phyloP scores from a whole-genome alignment of 345 rosid genomes.

The Populus nigra region DNA sequence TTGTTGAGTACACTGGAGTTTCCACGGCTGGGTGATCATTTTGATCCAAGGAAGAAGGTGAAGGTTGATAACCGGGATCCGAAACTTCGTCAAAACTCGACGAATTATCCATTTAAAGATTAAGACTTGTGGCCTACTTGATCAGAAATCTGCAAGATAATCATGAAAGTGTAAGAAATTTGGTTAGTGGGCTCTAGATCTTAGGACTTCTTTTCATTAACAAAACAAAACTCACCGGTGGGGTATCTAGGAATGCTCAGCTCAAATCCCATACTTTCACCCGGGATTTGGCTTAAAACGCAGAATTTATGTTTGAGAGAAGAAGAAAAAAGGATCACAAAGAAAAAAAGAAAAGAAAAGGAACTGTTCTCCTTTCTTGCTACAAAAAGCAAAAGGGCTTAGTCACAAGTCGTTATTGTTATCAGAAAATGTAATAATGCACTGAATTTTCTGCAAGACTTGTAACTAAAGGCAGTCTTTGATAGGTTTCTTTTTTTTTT shows the following conservation, averaged over 20 bases:
- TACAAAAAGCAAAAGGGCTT: conserved; percentile 46
- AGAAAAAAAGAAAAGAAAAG: conserved; percentile 23
- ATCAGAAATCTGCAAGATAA: conserved; percentile 35
- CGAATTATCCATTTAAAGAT: conserved; percentile 40
- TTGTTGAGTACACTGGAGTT: conserved; percentile 53
- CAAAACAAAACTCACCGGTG: conserved; percentile 20
- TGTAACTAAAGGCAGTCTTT: conserved; percentile 11
- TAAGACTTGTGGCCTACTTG: background rate
- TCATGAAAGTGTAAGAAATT: conserved; percentile 20
- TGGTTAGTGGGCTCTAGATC: conserved; percentile 23
- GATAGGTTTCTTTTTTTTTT: background rate
- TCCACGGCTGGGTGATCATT: conserved; percentile 49
- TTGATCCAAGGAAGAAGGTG: conserved; percentile 53
- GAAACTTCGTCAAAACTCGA: conserved; percentile 43
- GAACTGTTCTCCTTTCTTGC: conserved; percentile 28
- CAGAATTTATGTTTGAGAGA: conserved; percentile 18
- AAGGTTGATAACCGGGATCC: conserved; percentile 50
- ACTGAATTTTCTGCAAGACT: conserved; percentile 20
- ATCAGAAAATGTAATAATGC: conserved; percentile 31
- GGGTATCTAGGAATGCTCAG: conserved; percentile 1
- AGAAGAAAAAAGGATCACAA: conserved; percentile 9
- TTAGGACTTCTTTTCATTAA: conserved; percentile 10
- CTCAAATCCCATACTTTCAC: conserved; percentile 16
- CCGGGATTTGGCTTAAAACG: conserved; percentile 27
- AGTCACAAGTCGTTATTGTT: conserved; percentile 40